Evolutionary conservation across 306 rosid species (phyloP), one percentile per base, ranked within the genome.

Genomic region (Prosopis cineraria): DNA sequence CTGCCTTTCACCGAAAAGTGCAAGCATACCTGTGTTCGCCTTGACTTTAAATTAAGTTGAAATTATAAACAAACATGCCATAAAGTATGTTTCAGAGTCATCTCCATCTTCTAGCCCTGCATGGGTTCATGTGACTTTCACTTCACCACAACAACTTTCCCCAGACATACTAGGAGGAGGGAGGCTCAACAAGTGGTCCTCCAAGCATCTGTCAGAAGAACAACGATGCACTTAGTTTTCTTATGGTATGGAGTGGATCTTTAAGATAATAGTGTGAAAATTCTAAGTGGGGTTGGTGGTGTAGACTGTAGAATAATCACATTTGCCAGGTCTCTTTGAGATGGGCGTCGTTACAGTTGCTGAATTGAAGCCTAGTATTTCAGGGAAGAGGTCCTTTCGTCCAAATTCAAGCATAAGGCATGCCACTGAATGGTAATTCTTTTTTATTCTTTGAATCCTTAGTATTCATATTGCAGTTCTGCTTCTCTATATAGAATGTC

Each of bases 1-100:
- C 55, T 70, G 75, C 85, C 91, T 90, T 91, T 90, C 93, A 95
- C 99, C 97, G 97, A 91, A 95, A 93, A 95, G 99, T 90, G 85
- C 82, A 72, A 72, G 33, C 84, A 84, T 84, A 83, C 85, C 86
- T 85, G 62, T 76, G 71, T 47, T 81, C 82, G 72, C 74, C 85
- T 90, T 86, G 97, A 90, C 97, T 86, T 91, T 79, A 78, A 77
- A 75, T 79, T 70, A 83, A 68, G 50, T 80, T 65, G 82, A 39
- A 80, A n/a, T 83, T 84, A 88, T 87, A 88, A 82, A 67, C 72
- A 39, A 83, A 67, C 72, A 67, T 40, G 83, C 88, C 89, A 81
- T 89, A 88, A 90, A 84, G 86, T 72, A 81, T 79, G 83, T 83
- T 75, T 45, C 76, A 75, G 70, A 81, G 86, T 80, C 88, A 84